Evolutionary conservation across 73 alveolate genomes (phyloP).

Genomic region (Paramecium sexaurelia): DNA sequence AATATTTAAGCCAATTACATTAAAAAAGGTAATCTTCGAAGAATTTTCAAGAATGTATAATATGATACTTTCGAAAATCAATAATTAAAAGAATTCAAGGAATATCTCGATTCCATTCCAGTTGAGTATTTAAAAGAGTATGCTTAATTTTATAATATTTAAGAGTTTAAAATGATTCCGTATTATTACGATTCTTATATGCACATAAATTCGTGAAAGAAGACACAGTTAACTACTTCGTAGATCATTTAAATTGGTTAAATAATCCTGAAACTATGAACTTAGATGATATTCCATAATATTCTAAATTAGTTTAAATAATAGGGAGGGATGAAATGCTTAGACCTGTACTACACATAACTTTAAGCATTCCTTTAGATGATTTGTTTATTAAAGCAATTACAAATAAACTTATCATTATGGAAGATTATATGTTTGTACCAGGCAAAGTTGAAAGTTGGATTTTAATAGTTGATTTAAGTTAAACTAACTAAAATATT

Average conservation of each 20-base stretch:
- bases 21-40: not conserved
- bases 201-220: conserved; percentile 29
- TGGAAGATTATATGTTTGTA: conserved; percentile 70
- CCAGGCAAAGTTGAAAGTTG: conserved; percentile 82
- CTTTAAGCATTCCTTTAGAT: not conserved
- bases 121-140: conserved; percentile 43
- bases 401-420: conserved; percentile 7
- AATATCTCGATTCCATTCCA: conserved; percentile 4
- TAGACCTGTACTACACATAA: conserved; percentile 27
- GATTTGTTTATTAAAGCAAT: not conserved
- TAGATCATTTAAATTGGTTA: conserved; percentile 38
- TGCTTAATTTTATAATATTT: not conserved
- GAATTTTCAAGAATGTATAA: conserved; percentile 34
- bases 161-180: conserved; percentile 19
- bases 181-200: conserved; percentile 37
- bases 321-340: conserved; percentile 47
- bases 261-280: not conserved
- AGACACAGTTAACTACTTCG: not conserved
- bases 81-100: conserved; percentile 21
- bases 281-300: not conserved
- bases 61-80: not conserved
- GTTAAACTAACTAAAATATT: not conserved
- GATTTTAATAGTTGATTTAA: conserved; percentile 70
- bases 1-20: not conserved
- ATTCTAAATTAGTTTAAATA: conserved; percentile 10